Conservation (phyloP, 495 filamentous ascomycete genomes). For the Penicillium desertorum region DNA sequence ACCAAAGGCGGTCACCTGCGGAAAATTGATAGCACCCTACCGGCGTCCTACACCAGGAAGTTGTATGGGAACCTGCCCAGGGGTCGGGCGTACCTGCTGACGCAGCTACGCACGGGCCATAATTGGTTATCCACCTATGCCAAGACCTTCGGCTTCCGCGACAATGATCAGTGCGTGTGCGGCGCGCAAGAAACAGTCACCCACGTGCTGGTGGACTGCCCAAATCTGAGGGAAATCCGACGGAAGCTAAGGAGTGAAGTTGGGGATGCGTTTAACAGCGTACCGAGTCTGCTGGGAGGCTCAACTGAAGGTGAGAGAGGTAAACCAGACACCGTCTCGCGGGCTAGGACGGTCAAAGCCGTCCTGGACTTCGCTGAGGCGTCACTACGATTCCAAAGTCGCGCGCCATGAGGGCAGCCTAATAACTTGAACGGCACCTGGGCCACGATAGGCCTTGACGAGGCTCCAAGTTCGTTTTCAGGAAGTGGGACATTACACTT, state of each 20-base stretch:
- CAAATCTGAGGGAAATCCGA: background rate
- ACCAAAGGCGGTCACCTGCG: slow-evolving; percentile 5
- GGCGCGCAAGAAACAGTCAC: slow-evolving; percentile 7
- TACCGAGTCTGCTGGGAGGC: too few relatives aligned
- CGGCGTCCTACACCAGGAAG: slow-evolving; percentile 3
- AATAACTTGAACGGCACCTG: slow-evolving; percentile 20
- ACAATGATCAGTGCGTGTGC: slow-evolving; percentile 3
- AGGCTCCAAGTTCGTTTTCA: slow-evolving; percentile 23
- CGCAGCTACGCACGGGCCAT: slow-evolving; percentile 6
- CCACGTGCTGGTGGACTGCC: background rate
- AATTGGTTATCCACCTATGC: slow-evolving; percentile 3
- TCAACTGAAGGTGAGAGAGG: too few relatives aligned
- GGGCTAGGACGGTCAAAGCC: too few relatives aligned
- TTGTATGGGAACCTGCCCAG: slow-evolving; percentile 2
- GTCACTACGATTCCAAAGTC: too few relatives aligned
- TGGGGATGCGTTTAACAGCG: slow-evolving; percentile 1
- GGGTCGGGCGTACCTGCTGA: slow-evolving; percentile 1
- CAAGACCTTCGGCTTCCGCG: background rate
- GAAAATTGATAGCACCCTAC: slow-evolving; percentile 2
- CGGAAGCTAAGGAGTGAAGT: background rate
- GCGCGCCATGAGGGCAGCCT: slow-evolving; percentile 4
- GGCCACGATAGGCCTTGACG: slow-evolving; percentile 25
- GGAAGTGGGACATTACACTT: slow-evolving; percentile 19
- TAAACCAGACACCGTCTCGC: too few relatives aligned
- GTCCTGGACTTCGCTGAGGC: too few relatives aligned